Percentiles rank a stretch among this genome's conserved stretches.
These are phyloP conservation scores for Eustoma russellianum DNA, from an alignment of 257 asterid genomes.

Conservation along the genomic window DNA sequence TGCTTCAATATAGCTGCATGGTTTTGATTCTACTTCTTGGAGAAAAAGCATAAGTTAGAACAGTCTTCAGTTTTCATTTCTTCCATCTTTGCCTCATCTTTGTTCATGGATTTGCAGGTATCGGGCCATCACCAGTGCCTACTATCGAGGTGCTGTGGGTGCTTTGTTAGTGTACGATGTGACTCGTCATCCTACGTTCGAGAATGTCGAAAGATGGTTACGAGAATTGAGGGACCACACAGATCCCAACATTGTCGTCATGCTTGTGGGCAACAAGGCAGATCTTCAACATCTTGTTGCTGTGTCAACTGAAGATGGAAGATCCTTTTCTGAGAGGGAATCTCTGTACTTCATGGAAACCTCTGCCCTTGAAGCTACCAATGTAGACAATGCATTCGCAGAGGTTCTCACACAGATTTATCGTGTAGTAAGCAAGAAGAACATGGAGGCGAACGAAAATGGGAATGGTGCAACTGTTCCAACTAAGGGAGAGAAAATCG, in stretches of 20 bases:
- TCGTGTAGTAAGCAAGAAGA: constrained; percentile 58
- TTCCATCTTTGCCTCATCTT: too few species aligned
- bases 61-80: too few species aligned
- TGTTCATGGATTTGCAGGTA: constrained; percentile 39
- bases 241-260: constrained; percentile 70
- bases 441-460: constrained; percentile 53
- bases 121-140: constrained; percentile 86
- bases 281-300: constrained; percentile 84
- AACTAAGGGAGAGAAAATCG: constrained; percentile 65
- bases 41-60: not conserved
- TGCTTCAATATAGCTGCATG: too few species aligned
- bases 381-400: constrained; percentile 64
- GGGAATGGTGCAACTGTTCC: constrained; percentile 40
- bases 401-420: constrained; percentile 72
- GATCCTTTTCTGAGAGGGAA: constrained; percentile 63
- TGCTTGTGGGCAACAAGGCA: constrained; percentile 83
- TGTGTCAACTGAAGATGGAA: constrained; percentile 62
- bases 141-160: constrained; percentile 85
- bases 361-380: constrained; percentile 70
- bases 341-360: constrained; percentile 87
- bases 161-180: constrained; percentile 80
- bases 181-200: constrained; percentile 72
- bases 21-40: too few species aligned
- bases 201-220: constrained; percentile 67
- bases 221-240: constrained; percentile 73